These are phyloP conservation scores for Zygotorulaspora chibaensis DNA, from an alignment of 805 yeast species.

Conservation along the genomic window DNA sequence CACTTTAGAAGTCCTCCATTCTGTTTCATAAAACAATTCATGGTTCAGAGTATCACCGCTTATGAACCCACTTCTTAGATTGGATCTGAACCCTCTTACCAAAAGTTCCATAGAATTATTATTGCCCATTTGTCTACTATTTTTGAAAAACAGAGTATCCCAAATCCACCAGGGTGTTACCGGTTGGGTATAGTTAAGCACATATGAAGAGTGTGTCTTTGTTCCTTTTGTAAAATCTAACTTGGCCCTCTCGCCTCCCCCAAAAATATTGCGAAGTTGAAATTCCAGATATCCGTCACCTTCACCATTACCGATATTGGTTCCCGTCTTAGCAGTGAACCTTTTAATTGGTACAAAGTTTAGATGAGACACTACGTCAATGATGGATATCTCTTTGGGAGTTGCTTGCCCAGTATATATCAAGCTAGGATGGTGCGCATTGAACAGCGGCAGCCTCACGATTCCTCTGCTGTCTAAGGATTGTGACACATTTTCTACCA, in stretches of 20 bases:
- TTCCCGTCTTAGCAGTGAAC: constrained; percentile 85
- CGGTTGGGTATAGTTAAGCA: constrained; percentile 51
- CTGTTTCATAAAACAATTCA: constrained; percentile 44
- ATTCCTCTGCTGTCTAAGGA: constrained; percentile 21
- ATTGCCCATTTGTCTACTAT: constrained; percentile 52
- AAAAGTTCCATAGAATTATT: constrained; percentile 43
- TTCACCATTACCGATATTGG: constrained; percentile 94
- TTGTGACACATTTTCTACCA: constrained; percentile 23
- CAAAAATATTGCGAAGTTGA: constrained; percentile 55
- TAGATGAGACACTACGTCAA: constrained; percentile 32
- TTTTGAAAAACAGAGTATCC: constrained; percentile 48
- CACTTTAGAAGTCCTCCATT: constrained; percentile 41
- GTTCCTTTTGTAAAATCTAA: constrained; percentile 58
- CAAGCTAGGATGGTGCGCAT: constrained; percentile 10
- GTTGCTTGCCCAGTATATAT: constrained; percentile 8
- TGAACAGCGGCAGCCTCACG: constrained; percentile 11
- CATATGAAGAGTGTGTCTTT: constrained; percentile 51
- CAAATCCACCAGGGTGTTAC: constrained; percentile 48
- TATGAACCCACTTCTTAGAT: constrained; percentile 23
- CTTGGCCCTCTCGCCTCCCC: constrained; percentile 61
- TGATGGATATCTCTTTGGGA: constrained; percentile 14
- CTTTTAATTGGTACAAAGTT: constrained; percentile 53
- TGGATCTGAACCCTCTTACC: constrained; percentile 37
- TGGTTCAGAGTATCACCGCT: constrained; percentile 37
- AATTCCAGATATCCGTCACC: constrained; percentile 89